Conservation (phyloP, 2,329 filamentous ascomycete species). For the Colletotrichum theobromicola region DNA sequence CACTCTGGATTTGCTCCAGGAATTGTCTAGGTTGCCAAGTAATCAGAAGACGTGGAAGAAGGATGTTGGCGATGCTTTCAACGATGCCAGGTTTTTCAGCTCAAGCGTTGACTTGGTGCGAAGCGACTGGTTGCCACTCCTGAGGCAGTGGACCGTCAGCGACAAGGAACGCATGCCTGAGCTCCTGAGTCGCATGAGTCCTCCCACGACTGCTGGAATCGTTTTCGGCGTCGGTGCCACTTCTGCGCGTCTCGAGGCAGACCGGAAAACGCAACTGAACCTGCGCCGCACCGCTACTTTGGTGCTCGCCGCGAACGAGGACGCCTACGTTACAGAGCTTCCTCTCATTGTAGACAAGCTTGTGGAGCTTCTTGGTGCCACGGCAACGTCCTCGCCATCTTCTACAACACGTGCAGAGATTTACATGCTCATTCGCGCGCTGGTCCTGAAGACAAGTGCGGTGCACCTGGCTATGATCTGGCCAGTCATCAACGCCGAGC, state of each 20-base stretch:
- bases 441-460: constrained; percentile 79
- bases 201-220: constrained; percentile 91
- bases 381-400: constrained; percentile 87
- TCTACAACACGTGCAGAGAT: constrained; percentile 88
- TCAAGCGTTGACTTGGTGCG: constrained; percentile 69
- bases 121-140: constrained; percentile 79
- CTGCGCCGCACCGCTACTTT: constrained; percentile 82
- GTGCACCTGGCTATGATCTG: constrained; percentile 85
- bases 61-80: constrained; percentile 90
- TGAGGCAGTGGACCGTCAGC: constrained; percentile 82
- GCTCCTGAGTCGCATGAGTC: constrained; percentile 76
- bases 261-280: constrained; percentile 90
- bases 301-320: constrained; percentile 75
- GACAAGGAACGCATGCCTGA: constrained; percentile 92
- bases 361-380: constrained; percentile 84
- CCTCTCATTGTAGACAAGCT: constrained; percentile 79
- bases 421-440: constrained; percentile 83
- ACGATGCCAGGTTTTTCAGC: constrained; percentile 86
- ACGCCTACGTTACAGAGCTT: constrained; percentile 82
- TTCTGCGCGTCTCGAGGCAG: constrained; percentile 91
- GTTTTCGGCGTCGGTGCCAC: constrained; percentile 98
- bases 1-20: constrained; percentile 75
- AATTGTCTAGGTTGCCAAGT: constrained; percentile 78
- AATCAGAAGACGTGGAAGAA: constrained; percentile 92
- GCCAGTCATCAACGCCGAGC: constrained; percentile 87